Evolutionary conservation across 306 rosid species (phyloP), one percentile per base, ranked within the genome.

Genomic region (Quercus rubra): DNA sequence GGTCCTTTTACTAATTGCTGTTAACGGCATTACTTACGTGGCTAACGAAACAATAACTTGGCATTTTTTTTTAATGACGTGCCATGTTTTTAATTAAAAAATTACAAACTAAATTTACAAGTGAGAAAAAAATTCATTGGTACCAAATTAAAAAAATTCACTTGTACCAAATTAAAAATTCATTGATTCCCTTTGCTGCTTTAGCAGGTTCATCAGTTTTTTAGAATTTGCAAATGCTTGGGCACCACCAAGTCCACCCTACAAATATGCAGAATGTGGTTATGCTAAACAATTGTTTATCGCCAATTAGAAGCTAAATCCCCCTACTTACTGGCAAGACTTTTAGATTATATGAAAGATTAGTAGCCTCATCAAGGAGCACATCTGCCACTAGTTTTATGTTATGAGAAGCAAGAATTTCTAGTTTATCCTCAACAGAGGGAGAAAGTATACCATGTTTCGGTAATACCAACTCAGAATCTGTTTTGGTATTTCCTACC

Each of bases 191-290:
- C 86, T 82, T 76, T 95, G 99, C 79, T 82, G 83, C 87, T 89
- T 92, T 71, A 95, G 86, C 85, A 95, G 63, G 63, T 74, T 82
- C 73, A 95, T 90, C 55, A 91, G 87, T 77, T 84, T 91, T 72
- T 89, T 91, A 5, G 97, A 95, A 64, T 90, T 92, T 23, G 94
- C 91, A 85, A 91, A 91, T 43, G 92, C 87, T 89, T 89, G 88
- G 69, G 98, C 99, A 19, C 99, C 99, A 75, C 93, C 98, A 54
- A 92, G 85, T 83, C 99, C 99, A 43, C 96, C 99, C 99, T 95
- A 87, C 54, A 84, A 69, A 73, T 15, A 46, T 30, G 76, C n/a
- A 69, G 15, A 86, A 74, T 17, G 68, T 13, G 58, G 63, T 86
- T 67, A 84, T 25, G 38, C 68, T 28, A 33, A 75, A 58, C 28